These are phyloP conservation scores for Lantana camara DNA, from an alignment of 257 asterid genomes.

Conservation along the genomic window DNA sequence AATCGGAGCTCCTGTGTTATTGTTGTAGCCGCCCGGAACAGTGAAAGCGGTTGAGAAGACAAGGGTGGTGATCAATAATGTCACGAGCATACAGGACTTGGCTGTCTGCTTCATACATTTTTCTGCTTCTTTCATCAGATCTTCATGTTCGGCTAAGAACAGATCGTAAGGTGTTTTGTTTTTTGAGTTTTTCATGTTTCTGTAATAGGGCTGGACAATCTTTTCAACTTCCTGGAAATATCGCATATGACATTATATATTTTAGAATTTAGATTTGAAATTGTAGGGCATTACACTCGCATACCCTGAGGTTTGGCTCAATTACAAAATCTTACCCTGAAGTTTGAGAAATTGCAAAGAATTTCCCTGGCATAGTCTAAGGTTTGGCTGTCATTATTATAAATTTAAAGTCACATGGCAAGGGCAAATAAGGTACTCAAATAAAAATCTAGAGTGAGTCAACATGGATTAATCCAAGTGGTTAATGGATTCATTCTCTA, in stretches of 20 bases:
- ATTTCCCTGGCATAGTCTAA: too few species aligned
- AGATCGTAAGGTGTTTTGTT: slow-evolving; percentile 33
- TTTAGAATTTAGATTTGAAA: too few species aligned
- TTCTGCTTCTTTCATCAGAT: slow-evolving; percentile 39
- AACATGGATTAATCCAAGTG: too few species aligned
- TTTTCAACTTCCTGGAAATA: slow-evolving; percentile 39
- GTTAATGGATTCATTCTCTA: too few species aligned
- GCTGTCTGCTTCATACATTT: slow-evolving; percentile 43
- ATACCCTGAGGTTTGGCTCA: too few species aligned
- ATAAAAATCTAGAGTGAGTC: too few species aligned
- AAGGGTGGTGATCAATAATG: slow-evolving; percentile 40
- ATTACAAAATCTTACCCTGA: too few species aligned
- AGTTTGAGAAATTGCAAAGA: too few species aligned
- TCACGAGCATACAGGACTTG: slow-evolving; percentile 37
- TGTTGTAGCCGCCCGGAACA: slow-evolving; percentile 43
- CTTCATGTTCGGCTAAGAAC: slow-evolving; percentile 24
- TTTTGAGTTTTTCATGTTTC: slow-evolving; percentile 1
- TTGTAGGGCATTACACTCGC: too few species aligned
- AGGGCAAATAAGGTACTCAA: too few species aligned
- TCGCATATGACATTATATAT: not conserved
- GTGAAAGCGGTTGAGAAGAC: slow-evolving; percentile 46
- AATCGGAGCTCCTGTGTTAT: slow-evolving; percentile 24
- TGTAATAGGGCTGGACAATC: slow-evolving; percentile 21
- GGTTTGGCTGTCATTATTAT: too few species aligned
- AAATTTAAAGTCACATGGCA: too few species aligned